Base-by-base conservation (phyloP, 257 asterid genomes). In the Orobanche coerulescens region DNA sequence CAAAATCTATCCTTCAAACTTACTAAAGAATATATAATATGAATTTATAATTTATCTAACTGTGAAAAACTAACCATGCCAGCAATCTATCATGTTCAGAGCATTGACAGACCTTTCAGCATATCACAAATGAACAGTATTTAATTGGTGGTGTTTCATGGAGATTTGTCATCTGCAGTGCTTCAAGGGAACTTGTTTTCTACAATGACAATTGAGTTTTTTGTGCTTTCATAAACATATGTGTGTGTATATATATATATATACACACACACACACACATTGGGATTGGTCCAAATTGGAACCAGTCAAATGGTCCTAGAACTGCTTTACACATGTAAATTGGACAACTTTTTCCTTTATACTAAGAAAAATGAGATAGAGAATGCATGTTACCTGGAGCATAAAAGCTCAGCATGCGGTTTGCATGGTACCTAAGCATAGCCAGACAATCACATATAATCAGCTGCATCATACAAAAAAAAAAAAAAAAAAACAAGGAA, bases 341-440 rank as follows among this genome's bases (percentile, higher is more conserved):
- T 28, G 47, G 33, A 24, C 9, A 37, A 7, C 47, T 2, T 10
- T 40, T 65, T 52, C 58, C 47, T 23, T 4, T 34, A 25, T 12
- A 33, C 22, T 10, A 66, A 34, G 28, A 60, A 44, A 33, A 54
- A 62, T 34, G 31, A 62, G 62, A 58, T 53, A 51, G 22, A 51
- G 22, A 43, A 46, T 15, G 67, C 18, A 67, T 30, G 68, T 56
- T 64, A 88, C 98, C 98, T 76, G 98, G 98, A 71, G 98, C 98
- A 77, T 91, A 87, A 78, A 91, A 91, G 77, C 98, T 91, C 78
- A 91, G 75, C 98, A 91, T 82, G 43, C 98, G 94, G 70, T 91
- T 91, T 64, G 98, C 96, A 39, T 91, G 98, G 83, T 84, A 88
- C 98, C 98, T 91, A 57, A 6, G 10, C 54, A 47, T 11, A 26